Conservation (phyloP, 176 grass and related monocot species). For the Tillandsia leiboldiana region DNA sequence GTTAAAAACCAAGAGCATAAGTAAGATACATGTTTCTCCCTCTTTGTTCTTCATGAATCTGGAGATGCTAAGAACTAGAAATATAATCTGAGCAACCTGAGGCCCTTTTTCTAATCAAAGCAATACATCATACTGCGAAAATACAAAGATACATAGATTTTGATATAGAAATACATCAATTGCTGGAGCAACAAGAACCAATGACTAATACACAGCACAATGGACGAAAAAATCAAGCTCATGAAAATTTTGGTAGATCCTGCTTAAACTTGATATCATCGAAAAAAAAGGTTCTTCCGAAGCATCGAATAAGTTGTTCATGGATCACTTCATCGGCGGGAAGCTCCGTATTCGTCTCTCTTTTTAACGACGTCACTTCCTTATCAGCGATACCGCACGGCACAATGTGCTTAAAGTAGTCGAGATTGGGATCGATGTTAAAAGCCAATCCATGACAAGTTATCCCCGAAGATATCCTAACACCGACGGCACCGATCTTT, state of each 20-base stretch:
- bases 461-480: constrained; percentile 71
- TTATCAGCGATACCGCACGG: constrained; percentile 74
- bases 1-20: too few species aligned
- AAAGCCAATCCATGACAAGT: constrained; percentile 80
- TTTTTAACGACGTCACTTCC: constrained; percentile 59
- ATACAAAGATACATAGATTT: too few species aligned
- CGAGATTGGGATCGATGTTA: constrained; percentile 67
- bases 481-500: constrained; percentile 92
- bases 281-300: constrained; percentile 40
- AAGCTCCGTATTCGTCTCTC: constrained; percentile 44
- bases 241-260: background rate
- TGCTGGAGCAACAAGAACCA: too few species aligned
- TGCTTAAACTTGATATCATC: constrained; percentile 5
- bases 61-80: too few species aligned
- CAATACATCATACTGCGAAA: too few species aligned
- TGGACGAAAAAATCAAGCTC: too few species aligned
- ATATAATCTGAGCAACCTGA: too few species aligned
- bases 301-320: constrained; percentile 57
- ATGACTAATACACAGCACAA: too few species aligned
- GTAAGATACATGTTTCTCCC: too few species aligned
- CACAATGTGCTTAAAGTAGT: constrained; percentile 60
- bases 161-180: too few species aligned
- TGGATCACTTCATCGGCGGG: constrained; percentile 65
- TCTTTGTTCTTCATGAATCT: too few species aligned
- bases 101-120: too few species aligned